Base-by-base conservation (phyloP, 1,284 basidiomycete genomes). In the Microbotryum violaceum region DNA sequence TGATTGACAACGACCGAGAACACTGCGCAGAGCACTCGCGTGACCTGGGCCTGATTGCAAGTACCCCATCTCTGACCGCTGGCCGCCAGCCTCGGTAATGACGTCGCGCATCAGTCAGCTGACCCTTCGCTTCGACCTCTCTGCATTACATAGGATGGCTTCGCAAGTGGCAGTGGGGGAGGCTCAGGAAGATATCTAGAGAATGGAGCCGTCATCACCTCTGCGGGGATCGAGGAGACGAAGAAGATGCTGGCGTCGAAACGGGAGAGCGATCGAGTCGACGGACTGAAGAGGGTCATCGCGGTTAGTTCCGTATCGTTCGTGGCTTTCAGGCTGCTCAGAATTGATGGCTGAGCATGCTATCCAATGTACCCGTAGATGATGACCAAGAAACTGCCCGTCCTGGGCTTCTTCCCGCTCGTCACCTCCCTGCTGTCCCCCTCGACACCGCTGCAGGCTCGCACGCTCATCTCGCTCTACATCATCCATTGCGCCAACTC, bases 391-490 rank as follows among this genome's bases (percentile, higher is more conserved):
- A 88, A 87, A 37, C 86, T 90, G 56, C 88, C 92, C 71, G 90
- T 93, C 67, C 88, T 91, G 45, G 84, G 86, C 63, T 93, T 90
- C 80, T 96, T 94, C 72, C 89, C 92, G 5, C 87, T 89, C 74
- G 92, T 96, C 46, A 91, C 89, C 4, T 70, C 66, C 23, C 64
- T 71, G 72, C 33, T 74, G 68, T 49, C 74, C 18, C 74, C 76
- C 0, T 63, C 70, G n/a, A 71, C 73, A 42, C 71, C 74, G 74
- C 84, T 97, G 54, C 92, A 97, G 76, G 88, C 97, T 68, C 85
- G 93, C 66, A 97, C 97, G 77, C 85, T 98, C 60, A 93, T 97
- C 50, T 98, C 97, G 77, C 94, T 97, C 70, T 97, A 94, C 77
- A 85, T 98, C 64, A 79, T 97, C 47, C 86, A 91, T 65, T 94